Conservation (phyloP, 371 early-diverging fungal genomes). For the Mucor velutinosus region DNA sequence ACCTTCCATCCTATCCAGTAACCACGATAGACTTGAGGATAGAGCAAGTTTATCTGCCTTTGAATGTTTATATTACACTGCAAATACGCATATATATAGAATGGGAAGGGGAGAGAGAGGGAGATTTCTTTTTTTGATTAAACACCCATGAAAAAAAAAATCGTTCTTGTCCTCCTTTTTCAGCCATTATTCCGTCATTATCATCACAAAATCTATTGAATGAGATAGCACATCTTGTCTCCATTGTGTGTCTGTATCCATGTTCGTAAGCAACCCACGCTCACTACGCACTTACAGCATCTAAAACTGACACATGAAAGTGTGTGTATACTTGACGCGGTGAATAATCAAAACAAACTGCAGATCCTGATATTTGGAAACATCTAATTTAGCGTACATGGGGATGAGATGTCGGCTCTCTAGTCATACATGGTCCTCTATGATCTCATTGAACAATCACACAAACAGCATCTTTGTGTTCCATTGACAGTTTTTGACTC, state of each 20-base stretch:
- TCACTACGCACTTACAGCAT: neutral
- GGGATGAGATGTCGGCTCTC: neutral
- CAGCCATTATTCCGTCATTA: neutral
- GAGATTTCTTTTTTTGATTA: neutral
- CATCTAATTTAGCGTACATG: neutral
- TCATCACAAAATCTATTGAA: neutral
- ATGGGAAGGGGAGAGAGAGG: neutral
- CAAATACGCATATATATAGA: neutral
- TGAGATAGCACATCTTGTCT: neutral
- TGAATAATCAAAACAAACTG: slow-evolving; percentile 1
- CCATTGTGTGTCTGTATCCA: neutral
- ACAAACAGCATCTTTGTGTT: neutral
- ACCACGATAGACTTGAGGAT: neutral
- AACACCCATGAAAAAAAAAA: slow-evolving; percentile 1
- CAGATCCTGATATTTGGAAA: neutral
- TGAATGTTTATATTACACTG: neutral
- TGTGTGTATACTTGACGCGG: neutral
- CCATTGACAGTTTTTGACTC: neutral
- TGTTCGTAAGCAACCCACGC: neutral
- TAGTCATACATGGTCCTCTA: neutral
- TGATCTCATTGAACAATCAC: neutral
- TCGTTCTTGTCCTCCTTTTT: neutral
- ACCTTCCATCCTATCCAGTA: neutral
- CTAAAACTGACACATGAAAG: neutral
- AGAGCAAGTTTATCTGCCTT: neutral